Evolutionary conservation across 1,139 yeast species (phyloP).

Genomic region (Zygosaccharomyces sapae): DNA sequence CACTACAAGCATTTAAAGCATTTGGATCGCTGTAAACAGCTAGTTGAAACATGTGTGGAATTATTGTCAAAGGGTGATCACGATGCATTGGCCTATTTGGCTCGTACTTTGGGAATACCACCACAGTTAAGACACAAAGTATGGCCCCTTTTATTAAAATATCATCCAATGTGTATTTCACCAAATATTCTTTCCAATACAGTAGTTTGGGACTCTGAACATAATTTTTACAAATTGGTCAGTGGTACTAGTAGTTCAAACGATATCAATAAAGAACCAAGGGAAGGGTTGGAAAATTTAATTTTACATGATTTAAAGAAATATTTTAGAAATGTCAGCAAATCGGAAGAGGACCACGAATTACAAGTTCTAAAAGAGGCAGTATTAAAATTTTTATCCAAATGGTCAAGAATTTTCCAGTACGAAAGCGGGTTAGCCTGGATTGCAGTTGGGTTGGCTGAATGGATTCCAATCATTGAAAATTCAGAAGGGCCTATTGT

Average conservation of each 20-base stretch:
- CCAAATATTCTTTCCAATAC: constrained; percentile 67
- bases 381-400: constrained; percentile 57
- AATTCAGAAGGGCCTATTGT: constrained; percentile 22
- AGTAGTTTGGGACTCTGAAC: constrained; percentile 25
- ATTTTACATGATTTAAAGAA: constrained; percentile 33
- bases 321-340: constrained; percentile 29
- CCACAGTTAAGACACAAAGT: constrained; percentile 71
- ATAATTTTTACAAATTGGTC: constrained; percentile 14
- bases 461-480: constrained; percentile 61
- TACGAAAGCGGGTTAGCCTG: constrained; percentile 82
- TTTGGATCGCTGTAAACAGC: constrained; percentile 28
- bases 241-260: constrained; percentile 7
- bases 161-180: constrained; percentile 80
- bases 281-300: constrained; percentile 22
- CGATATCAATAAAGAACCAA: constrained; percentile 11
- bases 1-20: constrained; percentile 29
- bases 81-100: constrained; percentile 59
- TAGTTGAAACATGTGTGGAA: constrained; percentile 28
- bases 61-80: constrained; percentile 37
- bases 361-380: constrained; percentile 59
- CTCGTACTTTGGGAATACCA: constrained; percentile 82
- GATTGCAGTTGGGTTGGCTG: constrained; percentile 84
- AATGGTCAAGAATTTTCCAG: constrained; percentile 76
- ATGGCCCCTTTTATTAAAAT: constrained; percentile 79
- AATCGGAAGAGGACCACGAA: constrained; percentile 41